Evolutionary conservation across 495 filamentous ascomycete genomes (phyloP).

Genomic region (Podospora anserina): DNA sequence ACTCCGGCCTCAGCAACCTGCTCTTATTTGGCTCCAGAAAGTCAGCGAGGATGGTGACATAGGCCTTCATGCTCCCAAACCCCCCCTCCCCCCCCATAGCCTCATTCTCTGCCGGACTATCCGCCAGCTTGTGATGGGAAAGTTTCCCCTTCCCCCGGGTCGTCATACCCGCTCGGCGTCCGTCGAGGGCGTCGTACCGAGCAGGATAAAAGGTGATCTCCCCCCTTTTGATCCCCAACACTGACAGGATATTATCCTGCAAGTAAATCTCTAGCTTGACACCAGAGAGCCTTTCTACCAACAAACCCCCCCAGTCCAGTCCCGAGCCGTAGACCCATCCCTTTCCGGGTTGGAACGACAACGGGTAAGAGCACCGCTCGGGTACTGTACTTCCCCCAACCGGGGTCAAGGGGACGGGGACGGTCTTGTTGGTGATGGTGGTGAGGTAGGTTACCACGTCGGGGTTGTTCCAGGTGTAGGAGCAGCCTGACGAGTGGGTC

Average conservation of each 20-base stretch:
- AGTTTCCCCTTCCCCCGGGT: slow-evolving; percentile 10
- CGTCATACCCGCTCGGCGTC: slow-evolving; percentile 23
- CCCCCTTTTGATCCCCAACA: slow-evolving; percentile 15
- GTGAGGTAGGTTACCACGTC: slow-evolving; percentile 20
- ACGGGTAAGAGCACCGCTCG: slow-evolving; percentile 28
- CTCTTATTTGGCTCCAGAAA: slow-evolving; percentile 27
- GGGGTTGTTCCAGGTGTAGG: slow-evolving; percentile 32
- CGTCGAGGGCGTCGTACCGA: neutral
- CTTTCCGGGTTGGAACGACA: slow-evolving; percentile 38
- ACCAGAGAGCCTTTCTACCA: slow-evolving; percentile 32
- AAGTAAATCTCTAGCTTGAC: slow-evolving; percentile 31
- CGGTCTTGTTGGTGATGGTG: neutral
- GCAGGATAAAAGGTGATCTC: slow-evolving; percentile 33
- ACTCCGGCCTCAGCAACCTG: slow-evolving; percentile 28
- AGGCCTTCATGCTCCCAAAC: slow-evolving; percentile 28
- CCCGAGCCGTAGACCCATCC: slow-evolving; percentile 38
- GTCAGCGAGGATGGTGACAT: slow-evolving; percentile 22
- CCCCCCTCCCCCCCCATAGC: slow-evolving; percentile 35
- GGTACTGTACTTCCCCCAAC: slow-evolving; percentile 21
- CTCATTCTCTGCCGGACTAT: neutral
- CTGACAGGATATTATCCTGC: slow-evolving; percentile 26
- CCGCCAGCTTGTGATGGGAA: neutral
- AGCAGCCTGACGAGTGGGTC: slow-evolving; percentile 35
- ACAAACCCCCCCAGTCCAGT: slow-evolving; percentile 34
- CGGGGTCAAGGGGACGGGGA: neutral